Evolutionary conservation across 1,284 basidiomycete species (phyloP).

Genomic region (Moesziomyces aphidis): DNA sequence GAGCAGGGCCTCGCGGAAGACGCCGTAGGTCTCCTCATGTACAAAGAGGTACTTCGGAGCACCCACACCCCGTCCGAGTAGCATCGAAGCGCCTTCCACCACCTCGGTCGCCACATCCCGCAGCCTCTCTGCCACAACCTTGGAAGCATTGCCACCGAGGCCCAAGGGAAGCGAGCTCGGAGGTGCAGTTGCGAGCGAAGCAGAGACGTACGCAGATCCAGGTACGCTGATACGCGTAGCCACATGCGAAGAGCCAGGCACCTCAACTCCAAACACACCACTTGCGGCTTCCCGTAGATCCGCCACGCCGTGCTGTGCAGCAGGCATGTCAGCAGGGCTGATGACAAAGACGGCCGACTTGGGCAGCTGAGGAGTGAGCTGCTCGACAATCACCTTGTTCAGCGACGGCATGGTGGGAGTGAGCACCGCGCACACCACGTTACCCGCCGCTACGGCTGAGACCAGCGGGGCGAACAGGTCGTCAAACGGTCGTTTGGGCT

Average conservation of each 20-base stretch:
- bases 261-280: conserved; percentile 2
- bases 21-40: conserved; percentile 9
- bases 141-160: background rate
- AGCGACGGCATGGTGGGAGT: conserved; percentile 7
- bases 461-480: conserved; percentile 17
- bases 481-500: conserved; percentile 18
- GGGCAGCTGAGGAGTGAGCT: conserved; percentile 9
- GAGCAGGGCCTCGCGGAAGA: conserved; percentile 9
- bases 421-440: conserved; percentile 17
- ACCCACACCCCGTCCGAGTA: conserved; percentile 12
- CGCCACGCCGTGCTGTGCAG: background rate
- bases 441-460: conserved; percentile 14
- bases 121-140: conserved; percentile 4
- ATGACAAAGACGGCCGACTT: conserved; percentile 13
- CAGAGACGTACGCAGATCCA: conserved; percentile 10
- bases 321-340: conserved; percentile 2
- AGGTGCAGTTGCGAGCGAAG: conserved; percentile 4
- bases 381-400: conserved; percentile 12
- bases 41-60: conserved; percentile 22
- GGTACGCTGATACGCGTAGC: conserved; percentile 5
- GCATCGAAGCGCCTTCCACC: conserved; percentile 7
- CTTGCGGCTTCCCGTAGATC: background rate
- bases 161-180: background rate
- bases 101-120: conserved; percentile 8
- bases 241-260: conserved; percentile 13